A percentile compares a stretch with the other conserved stretches of the same genome.
Conservation (phyloP, 345 rosid species). For the Gossypium bickii region DNA sequence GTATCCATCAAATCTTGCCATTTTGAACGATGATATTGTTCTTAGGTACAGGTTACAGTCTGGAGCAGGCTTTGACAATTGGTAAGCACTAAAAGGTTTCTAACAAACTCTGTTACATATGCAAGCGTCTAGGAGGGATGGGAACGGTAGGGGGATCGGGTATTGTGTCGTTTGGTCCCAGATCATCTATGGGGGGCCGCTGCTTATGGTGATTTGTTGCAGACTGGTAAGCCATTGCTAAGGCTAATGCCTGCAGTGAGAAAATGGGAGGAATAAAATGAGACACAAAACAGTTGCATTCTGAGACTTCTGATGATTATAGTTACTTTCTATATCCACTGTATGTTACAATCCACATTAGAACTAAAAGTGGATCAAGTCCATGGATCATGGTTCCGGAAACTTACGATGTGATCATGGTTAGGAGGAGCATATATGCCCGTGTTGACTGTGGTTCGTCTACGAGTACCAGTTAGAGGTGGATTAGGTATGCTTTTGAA, state of each 20-base stretch:
- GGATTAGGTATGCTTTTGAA: constrained; percentile 49
- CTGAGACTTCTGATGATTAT: too few species aligned
- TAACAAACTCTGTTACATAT: background rate
- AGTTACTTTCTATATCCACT: too few species aligned
- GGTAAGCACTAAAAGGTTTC: background rate
- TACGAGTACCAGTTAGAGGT: constrained; percentile 40
- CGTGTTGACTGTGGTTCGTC: constrained; percentile 53
- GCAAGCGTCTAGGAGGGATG: constrained; percentile 13
- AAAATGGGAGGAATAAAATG: background rate
- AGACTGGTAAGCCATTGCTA: constrained; percentile 85
- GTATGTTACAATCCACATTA: too few species aligned
- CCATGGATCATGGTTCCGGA: background rate
- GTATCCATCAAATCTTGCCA: background rate
- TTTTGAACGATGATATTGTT: background rate
- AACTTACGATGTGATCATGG: constrained; percentile 74
- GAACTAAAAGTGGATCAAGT: background rate
- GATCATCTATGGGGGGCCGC: constrained; percentile 66
- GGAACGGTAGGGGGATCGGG: constrained; percentile 36
- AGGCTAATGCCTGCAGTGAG: constrained; percentile 62
- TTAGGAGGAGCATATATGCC: constrained; percentile 85
- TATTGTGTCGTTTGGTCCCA: constrained; percentile 54
- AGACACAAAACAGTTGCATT: too few species aligned
- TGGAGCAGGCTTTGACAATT: background rate
- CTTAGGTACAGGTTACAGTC: background rate
- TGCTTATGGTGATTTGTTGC: constrained; percentile 66